phyloP scores from a whole-genome alignment of 352 stramenopile genomes.

The Globisporangium cederbergense region DNA sequence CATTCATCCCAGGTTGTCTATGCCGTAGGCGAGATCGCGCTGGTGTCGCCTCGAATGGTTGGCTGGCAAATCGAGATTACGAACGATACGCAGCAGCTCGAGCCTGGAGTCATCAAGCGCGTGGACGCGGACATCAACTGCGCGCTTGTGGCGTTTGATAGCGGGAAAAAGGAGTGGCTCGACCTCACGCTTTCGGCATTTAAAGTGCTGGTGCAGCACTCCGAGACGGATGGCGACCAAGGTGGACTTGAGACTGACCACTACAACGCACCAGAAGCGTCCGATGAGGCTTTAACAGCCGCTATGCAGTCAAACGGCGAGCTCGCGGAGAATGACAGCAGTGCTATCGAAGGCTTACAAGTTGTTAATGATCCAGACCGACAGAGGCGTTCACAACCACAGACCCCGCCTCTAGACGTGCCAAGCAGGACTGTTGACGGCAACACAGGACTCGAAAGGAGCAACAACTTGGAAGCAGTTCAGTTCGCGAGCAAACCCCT shows the following conservation, averaged over 20 bases:
- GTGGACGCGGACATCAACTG: constrained; percentile 55
- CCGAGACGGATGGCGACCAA: not conserved
- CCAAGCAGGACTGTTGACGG: not conserved
- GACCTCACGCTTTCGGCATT: constrained; percentile 43
- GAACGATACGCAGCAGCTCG: constrained; percentile 20
- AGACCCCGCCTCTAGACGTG: not conserved
- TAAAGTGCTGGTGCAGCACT: constrained; percentile 26
- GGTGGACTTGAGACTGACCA: not conserved
- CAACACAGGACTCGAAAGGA: no score
- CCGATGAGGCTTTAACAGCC: not conserved
- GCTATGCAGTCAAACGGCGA: not conserved
- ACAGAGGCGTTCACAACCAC: not conserved
- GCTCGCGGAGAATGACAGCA: no score
- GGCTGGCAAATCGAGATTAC: constrained; percentile 45
- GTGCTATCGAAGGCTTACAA: no score
- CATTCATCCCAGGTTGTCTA: constrained; percentile 37
- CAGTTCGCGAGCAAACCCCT: not conserved
- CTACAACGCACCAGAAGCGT: not conserved
- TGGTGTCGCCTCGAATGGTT: constrained; percentile 32
- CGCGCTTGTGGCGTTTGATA: constrained; percentile 39
- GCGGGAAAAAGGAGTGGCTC: constrained; percentile 49
- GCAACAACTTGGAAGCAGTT: not conserved
- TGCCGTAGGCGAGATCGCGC: constrained; percentile 29
- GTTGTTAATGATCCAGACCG: not conserved
- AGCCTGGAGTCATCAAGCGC: constrained; percentile 38